These are phyloP conservation scores for Straminergon stramineum DNA, from an alignment of 225 moss, liverwort and hornwort genomes.

Conservation along the genomic window DNA sequence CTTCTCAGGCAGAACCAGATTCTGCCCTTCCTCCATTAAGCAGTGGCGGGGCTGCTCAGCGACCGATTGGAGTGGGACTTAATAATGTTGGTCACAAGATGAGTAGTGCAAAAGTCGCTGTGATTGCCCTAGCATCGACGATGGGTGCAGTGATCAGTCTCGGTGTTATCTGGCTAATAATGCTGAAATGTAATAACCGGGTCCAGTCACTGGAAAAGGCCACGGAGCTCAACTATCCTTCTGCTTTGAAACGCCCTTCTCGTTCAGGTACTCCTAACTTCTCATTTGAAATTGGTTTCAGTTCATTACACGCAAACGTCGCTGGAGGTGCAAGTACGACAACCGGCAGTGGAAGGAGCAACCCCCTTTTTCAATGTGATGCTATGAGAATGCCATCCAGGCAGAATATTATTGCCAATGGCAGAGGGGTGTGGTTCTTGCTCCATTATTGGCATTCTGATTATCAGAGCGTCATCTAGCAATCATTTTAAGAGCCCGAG, in stretches of 20 bases:
- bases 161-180: constrained; percentile 56
- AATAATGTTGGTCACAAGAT: constrained; percentile 26
- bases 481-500: background rate
- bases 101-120: constrained; percentile 46
- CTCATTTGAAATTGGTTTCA: background rate
- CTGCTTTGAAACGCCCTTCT: constrained; percentile 15
- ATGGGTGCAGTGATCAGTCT: constrained; percentile 57
- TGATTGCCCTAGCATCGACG: constrained; percentile 56
- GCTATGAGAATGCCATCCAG: background rate
- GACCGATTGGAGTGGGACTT: constrained; percentile 42
- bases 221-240: constrained; percentile 19
- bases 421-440: background rate
- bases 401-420: background rate
- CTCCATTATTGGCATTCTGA: background rate
- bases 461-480: background rate
- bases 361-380: background rate
- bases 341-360: background rate
- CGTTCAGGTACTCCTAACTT: constrained; percentile 26
- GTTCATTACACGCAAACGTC: background rate
- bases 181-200: constrained; percentile 23
- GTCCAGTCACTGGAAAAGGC: constrained; percentile 10
- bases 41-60: constrained; percentile 32
- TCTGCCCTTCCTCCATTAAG: constrained; percentile 15
- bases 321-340: background rate
- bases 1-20: constrained; percentile 42